A percentile compares a stretch with the other conserved stretches of the same genome.
Evolutionary conservation across 164 flowering plant species (phyloP).

Genomic region (Aristolochia contorta): DNA sequence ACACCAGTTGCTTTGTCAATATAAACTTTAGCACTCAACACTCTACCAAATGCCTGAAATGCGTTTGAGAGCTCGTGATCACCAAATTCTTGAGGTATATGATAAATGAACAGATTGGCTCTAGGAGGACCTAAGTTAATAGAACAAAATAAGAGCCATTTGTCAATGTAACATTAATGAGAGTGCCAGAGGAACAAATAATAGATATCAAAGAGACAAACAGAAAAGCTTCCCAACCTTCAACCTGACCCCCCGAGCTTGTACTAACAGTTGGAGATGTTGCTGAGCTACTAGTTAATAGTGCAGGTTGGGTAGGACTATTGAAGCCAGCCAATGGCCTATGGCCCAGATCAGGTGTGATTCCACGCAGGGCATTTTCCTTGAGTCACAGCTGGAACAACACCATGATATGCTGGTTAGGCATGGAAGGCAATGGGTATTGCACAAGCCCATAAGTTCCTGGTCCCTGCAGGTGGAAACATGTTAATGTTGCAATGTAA

Average conservation of each 20-base stretch:
- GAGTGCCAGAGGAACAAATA: not conserved
- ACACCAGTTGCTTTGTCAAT: conserved; percentile 93
- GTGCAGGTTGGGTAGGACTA: conserved; percentile 34
- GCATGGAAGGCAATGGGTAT: conserved; percentile 70
- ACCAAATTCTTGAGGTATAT: conserved; percentile 98
- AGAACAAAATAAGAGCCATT: conserved; percentile 2
- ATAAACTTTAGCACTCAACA: conserved; percentile 94
- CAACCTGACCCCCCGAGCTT: conserved; percentile 66
- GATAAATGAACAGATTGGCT: conserved; percentile 93
- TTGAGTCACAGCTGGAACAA: conserved; percentile 65
- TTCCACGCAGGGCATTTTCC: conserved; percentile 62
- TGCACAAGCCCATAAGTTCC: conserved; percentile 88
- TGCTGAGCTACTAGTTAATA: conserved; percentile 33
- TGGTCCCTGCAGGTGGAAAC: conserved; percentile 42
- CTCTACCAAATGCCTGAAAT: conserved; percentile 75
- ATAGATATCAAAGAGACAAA: not conserved
- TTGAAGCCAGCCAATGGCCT: conserved; percentile 54
- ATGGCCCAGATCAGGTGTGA: conserved; percentile 46
- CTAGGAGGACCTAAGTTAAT: conserved; percentile 82
- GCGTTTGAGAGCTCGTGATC: conserved; percentile 87
- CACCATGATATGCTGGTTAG: conserved; percentile 64
- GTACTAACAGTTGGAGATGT: conserved; percentile 44
- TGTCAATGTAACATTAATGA: not conserved
- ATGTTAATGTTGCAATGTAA: too few relatives aligned
- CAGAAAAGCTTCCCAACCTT: conserved; percentile 66